Conservation (phyloP, 441 rosid species). For the Brassica hybrid region DNA sequence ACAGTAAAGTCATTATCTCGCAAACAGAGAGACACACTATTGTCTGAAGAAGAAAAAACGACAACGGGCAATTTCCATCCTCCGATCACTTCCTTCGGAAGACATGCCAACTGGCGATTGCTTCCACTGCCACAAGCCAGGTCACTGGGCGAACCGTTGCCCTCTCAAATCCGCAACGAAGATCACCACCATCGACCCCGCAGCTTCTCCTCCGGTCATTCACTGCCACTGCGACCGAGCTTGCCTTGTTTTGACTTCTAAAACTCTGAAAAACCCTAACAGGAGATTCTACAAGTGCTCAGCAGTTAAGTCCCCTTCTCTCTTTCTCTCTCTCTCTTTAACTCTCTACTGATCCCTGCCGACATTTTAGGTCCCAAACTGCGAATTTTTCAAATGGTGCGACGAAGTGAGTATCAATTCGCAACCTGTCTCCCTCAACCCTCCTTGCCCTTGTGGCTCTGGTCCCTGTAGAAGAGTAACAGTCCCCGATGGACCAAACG, state of each 20-base stretch:
- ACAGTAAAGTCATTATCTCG: not conserved
- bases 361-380: constrained; percentile 1
- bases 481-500: constrained; percentile 18
- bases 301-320: not conserved
- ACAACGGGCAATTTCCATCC: not conserved
- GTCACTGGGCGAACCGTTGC: constrained; percentile 53
- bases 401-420: constrained; percentile 32
- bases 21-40: not conserved
- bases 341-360: not conserved
- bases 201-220: constrained; percentile 34
- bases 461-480: constrained; percentile 41
- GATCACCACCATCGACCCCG: not conserved
- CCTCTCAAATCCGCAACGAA: constrained; percentile 34
- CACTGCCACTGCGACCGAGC: constrained; percentile 48
- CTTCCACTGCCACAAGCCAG: constrained; percentile 39
- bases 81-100: not conserved
- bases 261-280: constrained; percentile 36
- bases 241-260: constrained; percentile 39
- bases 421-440: not conserved
- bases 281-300: constrained; percentile 49
- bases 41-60: not conserved
- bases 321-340: not conserved
- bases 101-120: constrained; percentile 14
- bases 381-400: constrained; percentile 48
- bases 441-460: constrained; percentile 51